Evolutionary conservation across 805 yeast genomes (phyloP), one percentile per base, ranked within the genome.

Genomic region (Zygoascus flipseniorum): DNA sequence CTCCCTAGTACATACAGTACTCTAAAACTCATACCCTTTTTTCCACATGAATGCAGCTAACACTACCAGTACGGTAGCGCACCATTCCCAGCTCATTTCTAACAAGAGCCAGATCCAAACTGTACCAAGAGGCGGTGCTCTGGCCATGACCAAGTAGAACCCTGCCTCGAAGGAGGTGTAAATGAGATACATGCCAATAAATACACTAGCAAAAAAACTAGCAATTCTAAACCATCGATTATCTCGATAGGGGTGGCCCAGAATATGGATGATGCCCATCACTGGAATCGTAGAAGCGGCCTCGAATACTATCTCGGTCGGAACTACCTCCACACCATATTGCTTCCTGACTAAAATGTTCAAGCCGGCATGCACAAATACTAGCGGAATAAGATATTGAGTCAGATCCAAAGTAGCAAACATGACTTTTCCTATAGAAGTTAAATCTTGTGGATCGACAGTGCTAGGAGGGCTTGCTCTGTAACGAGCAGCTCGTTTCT

Each of bases 101-200:
- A 72, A 55, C 48, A 72, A 66, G 23, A 69, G 58, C 73, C 74
- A 72, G 8, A 69, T 65, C 65, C 71, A 67, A 8, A 72, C 52
- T 13, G 76, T 71, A 18, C 74, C 75, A 5, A 72, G 56, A 1
- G 75, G 69, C 9, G 76, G 76, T 6, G 73, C 72, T 44, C 63
- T 56, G 43, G 62, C 58, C 74, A 72, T 72, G 19, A 68, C 64
- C 2, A 69, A 65, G 57, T 63, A 67, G 61, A 72, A 72, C 35
- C 72, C 73, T 45, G 63, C 67, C 50, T 62, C 67, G 50, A 68
- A 61, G 31, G 69, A 57, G 6, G 65, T 58, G 48, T 61, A 62
- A 16, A 70, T 60, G 31, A 71, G 55, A 53, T 69, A 70, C 37
- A 68, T 56, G 43, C 74, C 74, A 23, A 68, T 55, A 2, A 52